Evolutionary conservation across 371 early-diverging fungal species (phyloP), one percentile per base, ranked within the genome.

Genomic region (Rhizomucor miehei): DNA sequence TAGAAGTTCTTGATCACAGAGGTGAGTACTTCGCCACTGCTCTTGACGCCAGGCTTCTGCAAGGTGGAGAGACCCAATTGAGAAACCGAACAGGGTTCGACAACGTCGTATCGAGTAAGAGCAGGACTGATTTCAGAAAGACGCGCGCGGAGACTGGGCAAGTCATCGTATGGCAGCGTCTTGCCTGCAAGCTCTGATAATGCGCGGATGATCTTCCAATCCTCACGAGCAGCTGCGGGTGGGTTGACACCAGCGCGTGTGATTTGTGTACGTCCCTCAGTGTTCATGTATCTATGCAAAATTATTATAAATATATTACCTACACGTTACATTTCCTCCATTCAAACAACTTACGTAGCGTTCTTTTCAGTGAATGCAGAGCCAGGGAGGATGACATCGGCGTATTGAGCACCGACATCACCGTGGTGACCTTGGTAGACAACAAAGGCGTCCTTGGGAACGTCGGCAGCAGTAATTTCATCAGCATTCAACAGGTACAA

Each of bases 371-470:
- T 98, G 73, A 95, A 98, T 12, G 97, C 94, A n/a, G 94, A 79
- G 39, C 93, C 97, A 17, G 98, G 98, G 54, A 98, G 84, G 53
- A 98, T 88, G 35, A 98, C 93, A 75, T 98, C 94, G 51, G 98
- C 98, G 52, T 86, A 85, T 64, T 90, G 86, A 25, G 98, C 98
- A 61, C 98, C 98, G 36, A 80, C 84, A 75, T 98, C 98, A 71
- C 98, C 98, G 70, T 98, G 98, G 77, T 97, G 97, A 34, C 98
- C 98, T 75, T 97, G 97, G 79, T 98, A 98, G 50, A 98, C 93
- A 20, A 98, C 97, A 71, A 98, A 98, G 20, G 96, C 93, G 66
- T 90, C 87, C 71, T 84, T 81, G 59, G 95, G 91, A 34, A 96
- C 80, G 61, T 89, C 90, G 25, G 71, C 59, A 23, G 87, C 68